Base-by-base conservation (phyloP, 2,329 filamentous ascomycete species). In the Fusarium heterosporum region DNA sequence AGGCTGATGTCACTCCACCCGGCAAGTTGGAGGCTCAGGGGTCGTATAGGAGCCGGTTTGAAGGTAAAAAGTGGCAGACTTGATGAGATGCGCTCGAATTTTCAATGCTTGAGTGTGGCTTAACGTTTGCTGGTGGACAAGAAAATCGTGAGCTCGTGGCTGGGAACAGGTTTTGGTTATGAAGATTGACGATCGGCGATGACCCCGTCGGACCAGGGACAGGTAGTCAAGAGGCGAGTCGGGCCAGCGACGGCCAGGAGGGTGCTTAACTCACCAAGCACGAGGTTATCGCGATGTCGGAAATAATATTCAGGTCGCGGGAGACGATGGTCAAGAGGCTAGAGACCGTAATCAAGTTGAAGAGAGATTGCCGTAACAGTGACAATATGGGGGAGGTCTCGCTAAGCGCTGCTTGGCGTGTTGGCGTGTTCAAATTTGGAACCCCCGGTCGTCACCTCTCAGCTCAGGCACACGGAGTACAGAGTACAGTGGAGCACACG, bases 331-430 rank as follows among this genome's bases (percentile, higher is more conserved):
- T 49, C 51, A 42, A 38, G 58, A 64, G 68, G 52, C 57, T 45
- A 25, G 36, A 67, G 58, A 51, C 60, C 60, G 63, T 73, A 64
- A 59, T 61, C 72, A 68, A 72, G 66, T 68, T 75, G 74, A 74
- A 69, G 73, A 61, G 57, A 73, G 66, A 69, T 71, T 74, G 66
- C 67, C 64, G 67, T 70, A 69, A 68, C 68, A 70, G 67, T 71
- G 59, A 66, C 61, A 69, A 58, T 69, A 69, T 63, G 62, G 66
- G 66, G 66, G 62, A 67, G 42, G 66, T 69, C 66, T 75, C 73
- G 73, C 74, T 76, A 76, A 76, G 74, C 74, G 74, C 74, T 73
- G 72, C 72, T 75, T 73, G 73, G 73, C 72, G 70, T 73, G 61
- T 72, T 64, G 62, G 73, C 71, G 73, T 73, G 61, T 72, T 64